Percentiles rank a stretch among this genome's conserved stretches.
Evolutionary conservation across 768 basidiomycete species (phyloP).

Genomic region (Serendipita vermifera): DNA sequence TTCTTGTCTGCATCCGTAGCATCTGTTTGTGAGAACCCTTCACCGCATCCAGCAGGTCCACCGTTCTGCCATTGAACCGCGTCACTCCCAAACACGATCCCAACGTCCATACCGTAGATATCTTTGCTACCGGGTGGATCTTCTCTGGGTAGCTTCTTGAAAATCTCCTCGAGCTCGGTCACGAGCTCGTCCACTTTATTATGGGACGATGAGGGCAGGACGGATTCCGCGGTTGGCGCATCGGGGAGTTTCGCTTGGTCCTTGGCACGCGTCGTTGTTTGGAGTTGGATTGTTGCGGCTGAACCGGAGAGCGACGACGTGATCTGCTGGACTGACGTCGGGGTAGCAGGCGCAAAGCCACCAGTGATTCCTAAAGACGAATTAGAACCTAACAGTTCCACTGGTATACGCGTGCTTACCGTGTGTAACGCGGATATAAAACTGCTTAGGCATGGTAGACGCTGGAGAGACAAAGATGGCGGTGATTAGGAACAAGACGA

Average conservation of each 20-base stretch:
- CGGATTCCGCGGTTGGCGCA: constrained; percentile 30
- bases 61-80: constrained; percentile 51
- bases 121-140: constrained; percentile 49
- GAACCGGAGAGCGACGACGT: constrained; percentile 26
- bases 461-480: neutral
- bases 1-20: constrained; percentile 48
- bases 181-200: constrained; percentile 31
- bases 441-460: neutral
- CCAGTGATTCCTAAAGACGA: constrained; percentile 53
- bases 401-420: neutral
- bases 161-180: constrained; percentile 45
- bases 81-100: constrained; percentile 25
- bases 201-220: constrained; percentile 21
- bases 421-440: constrained; percentile 5
- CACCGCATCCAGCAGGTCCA: constrained; percentile 46
- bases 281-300: constrained; percentile 32
- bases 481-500: neutral
- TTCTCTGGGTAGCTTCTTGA: constrained; percentile 46
- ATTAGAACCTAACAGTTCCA: neutral
- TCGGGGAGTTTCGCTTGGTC: constrained; percentile 35
- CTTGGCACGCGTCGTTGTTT: constrained; percentile 34
- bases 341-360: constrained; percentile 60
- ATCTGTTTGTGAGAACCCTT: constrained; percentile 35
- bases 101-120: constrained; percentile 43
- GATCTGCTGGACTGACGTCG: constrained; percentile 41